Conservation (phyloP, 495 filamentous ascomycete genomes). For the Aspergillus saccharolyticus region DNA sequence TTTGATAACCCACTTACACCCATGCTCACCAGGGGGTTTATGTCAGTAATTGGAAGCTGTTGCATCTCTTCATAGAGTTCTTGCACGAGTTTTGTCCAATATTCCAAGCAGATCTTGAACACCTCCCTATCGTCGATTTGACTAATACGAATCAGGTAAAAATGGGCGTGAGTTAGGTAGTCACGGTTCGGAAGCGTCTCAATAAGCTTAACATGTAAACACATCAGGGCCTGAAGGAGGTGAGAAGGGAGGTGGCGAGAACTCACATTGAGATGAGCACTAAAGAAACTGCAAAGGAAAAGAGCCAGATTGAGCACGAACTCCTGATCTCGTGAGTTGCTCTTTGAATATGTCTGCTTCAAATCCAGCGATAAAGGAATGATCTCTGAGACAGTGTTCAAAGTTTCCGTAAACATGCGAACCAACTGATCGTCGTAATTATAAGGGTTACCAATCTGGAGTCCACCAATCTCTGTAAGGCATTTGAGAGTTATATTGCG, state of each 20-base stretch:
- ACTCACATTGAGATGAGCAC: constrained; percentile 80
- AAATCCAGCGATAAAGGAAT: constrained; percentile 86
- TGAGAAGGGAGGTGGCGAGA: neutral
- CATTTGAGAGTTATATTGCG: constrained; percentile 95
- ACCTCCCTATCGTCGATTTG: constrained; percentile 98
- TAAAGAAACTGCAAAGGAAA: constrained; percentile 94
- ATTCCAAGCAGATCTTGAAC: constrained; percentile 98
- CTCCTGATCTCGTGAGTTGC: constrained; percentile 91
- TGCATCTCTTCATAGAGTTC: constrained; percentile 99
- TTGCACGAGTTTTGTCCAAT: constrained; percentile 98
- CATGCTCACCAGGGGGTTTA: constrained; percentile 80
- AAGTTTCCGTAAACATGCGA: constrained; percentile 93
- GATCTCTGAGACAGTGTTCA: constrained; percentile 83
- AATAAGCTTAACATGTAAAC: constrained; percentile 58
- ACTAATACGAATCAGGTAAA: constrained; percentile 94
- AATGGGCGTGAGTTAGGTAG: constrained; percentile 90
- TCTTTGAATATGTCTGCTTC: constrained; percentile 80
- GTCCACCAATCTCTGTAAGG: constrained; percentile 90
- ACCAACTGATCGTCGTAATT: constrained; percentile 90
- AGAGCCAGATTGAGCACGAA: constrained; percentile 95
- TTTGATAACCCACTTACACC: constrained; percentile 65
- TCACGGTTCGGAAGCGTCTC: constrained; percentile 93
- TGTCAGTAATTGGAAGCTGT: constrained; percentile 80
- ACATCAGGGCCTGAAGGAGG: neutral
- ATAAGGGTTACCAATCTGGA: constrained; percentile 72